phyloP scores from a whole-genome alignment of 331 rosid species.

The Telfairia occidentalis region DNA sequence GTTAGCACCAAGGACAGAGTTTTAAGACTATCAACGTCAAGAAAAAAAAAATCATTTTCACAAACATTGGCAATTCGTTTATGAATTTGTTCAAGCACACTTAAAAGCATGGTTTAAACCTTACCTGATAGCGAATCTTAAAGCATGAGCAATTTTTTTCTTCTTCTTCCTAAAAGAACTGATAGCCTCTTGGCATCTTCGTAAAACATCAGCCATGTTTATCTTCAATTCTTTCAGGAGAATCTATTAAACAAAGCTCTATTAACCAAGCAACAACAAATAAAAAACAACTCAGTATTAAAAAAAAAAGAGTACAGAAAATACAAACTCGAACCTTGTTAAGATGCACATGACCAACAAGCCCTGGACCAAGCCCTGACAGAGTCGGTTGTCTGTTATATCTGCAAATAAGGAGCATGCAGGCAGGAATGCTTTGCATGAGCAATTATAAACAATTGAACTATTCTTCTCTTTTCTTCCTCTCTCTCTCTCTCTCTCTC shows the following conservation, averaged over 20 bases:
- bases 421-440: background rate
- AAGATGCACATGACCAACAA: slow-evolving; percentile 76
- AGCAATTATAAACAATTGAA: background rate
- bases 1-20: too few species aligned
- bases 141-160: slow-evolving; percentile 29
- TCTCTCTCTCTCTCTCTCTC: background rate
- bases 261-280: slow-evolving; percentile 13
- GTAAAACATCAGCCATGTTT: slow-evolving; percentile 34
- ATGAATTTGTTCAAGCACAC: background rate
- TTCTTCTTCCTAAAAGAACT: slow-evolving; percentile 40
- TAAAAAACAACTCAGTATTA: background rate
- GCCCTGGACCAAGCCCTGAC: slow-evolving; percentile 49
- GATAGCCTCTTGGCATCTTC: slow-evolving; percentile 49
- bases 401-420: slow-evolving; percentile 30
- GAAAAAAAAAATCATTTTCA: background rate
- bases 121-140: slow-evolving; percentile 54
- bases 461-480: background rate
- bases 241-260: slow-evolving; percentile 33
- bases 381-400: slow-evolving; percentile 32
- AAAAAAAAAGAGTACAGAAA: slow-evolving; percentile 5
- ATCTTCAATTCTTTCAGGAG: slow-evolving; percentile 43
- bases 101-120: slow-evolving; percentile 3
- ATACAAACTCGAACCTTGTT: slow-evolving; percentile 41
- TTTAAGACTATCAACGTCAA: background rate
- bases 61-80: background rate